Conservation (phyloP, 225 moss, liverwort and hornwort species). For the Polytrichum formosum region DNA sequence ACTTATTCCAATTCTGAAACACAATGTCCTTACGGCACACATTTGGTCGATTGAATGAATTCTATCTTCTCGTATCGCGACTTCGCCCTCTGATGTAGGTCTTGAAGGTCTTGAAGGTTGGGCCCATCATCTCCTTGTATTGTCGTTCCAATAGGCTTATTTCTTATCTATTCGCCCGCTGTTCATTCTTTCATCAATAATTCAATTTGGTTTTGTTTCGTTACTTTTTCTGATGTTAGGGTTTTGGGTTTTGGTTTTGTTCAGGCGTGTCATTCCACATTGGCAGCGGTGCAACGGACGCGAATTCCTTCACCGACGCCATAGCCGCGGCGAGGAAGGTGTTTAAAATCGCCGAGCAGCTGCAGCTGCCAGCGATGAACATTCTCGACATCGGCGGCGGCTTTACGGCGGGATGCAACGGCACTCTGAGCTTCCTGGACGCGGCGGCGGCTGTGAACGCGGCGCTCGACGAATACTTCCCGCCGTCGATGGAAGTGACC, state of each 20-base stretch:
- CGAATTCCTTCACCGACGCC: slow-evolving; percentile 25
- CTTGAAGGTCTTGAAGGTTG: too few species aligned
- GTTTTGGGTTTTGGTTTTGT: background rate
- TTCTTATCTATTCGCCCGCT: too few species aligned
- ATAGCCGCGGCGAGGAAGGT: slow-evolving; percentile 28
- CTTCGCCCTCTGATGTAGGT: too few species aligned
- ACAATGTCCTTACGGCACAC: too few species aligned
- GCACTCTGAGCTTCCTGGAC: slow-evolving; percentile 16
- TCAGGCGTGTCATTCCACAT: slow-evolving; percentile 31
- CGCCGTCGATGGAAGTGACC: slow-evolving; percentile 24
- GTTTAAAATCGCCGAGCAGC: slow-evolving; percentile 18
- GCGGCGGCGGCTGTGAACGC: slow-evolving; percentile 34
- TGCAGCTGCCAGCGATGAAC: slow-evolving; percentile 21
- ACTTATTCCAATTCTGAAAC: too few species aligned
- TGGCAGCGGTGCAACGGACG: slow-evolving; percentile 37
- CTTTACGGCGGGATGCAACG: slow-evolving; percentile 17
- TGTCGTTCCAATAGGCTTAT: too few species aligned
- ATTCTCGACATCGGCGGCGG: slow-evolving; percentile 41
- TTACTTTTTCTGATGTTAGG: too few species aligned
- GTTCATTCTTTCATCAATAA: too few species aligned
- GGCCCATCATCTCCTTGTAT: too few species aligned
- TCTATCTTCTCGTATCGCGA: too few species aligned
- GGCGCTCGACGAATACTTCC: slow-evolving; percentile 28
- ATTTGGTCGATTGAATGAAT: too few species aligned
- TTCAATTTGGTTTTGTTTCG: too few species aligned